Evolutionary conservation across 139 green algal genomes (phyloP).

Genomic region (Coelastrella sp.): DNA sequence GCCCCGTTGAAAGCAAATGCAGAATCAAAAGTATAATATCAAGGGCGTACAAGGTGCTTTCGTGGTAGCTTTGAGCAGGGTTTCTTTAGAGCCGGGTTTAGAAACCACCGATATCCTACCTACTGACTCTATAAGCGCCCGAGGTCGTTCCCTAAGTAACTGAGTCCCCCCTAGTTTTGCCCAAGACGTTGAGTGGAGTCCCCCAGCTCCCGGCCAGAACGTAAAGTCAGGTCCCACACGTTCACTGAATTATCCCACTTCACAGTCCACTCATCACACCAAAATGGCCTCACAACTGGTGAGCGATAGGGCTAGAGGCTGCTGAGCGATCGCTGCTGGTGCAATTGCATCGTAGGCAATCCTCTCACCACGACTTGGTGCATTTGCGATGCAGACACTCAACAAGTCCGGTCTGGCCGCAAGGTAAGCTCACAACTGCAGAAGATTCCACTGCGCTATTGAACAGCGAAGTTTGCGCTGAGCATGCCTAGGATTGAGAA

Average conservation of each 20-base stretch:
- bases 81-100: not conserved
- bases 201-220: not conserved
- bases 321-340: not conserved
- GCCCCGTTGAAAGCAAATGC: not conserved
- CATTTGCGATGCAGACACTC: not conserved
- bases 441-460: not conserved
- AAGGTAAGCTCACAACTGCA: not conserved
- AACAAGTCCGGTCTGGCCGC: not conserved
- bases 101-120: not conserved
- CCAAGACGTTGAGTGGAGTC: not conserved
- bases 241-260: not conserved
- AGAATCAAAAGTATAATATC: not conserved
- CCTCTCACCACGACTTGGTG: not conserved
- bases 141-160: not conserved
- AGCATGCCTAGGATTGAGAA: not conserved
- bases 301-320: not conserved
- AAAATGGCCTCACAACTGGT: not conserved
- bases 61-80: not conserved
- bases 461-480: not conserved
- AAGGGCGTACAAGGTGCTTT: not conserved
- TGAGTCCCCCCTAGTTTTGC: not conserved
- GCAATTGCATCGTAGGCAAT: not conserved
- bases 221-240: not conserved
- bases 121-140: not conserved
- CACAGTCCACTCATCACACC: not conserved